Conservation (phyloP, 140 eudicot species). For the Senecio squalidus region DNA sequence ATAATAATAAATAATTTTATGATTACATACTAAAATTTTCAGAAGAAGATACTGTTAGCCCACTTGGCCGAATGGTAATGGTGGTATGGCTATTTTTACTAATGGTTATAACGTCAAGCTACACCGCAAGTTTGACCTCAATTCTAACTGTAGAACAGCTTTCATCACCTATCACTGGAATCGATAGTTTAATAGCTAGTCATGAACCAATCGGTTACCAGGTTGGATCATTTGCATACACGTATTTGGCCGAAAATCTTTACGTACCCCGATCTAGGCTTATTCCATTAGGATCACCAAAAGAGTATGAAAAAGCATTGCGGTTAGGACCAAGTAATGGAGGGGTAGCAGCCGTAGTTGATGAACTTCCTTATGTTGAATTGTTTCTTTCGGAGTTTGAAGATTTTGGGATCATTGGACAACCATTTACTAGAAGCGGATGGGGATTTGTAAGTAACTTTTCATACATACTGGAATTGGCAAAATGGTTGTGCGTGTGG, state of each 20-base stretch:
- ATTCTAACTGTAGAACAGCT: slow-evolving; percentile 72
- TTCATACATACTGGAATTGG: background rate
- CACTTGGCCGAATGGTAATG: slow-evolving; percentile 66
- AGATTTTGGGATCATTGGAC: slow-evolving; percentile 53
- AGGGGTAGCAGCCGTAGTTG: slow-evolving; percentile 69
- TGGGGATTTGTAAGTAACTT: slow-evolving; percentile 81
- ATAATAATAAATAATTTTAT: no score
- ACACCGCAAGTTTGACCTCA: slow-evolving; percentile 74
- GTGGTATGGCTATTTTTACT: slow-evolving; percentile 73
- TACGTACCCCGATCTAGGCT: slow-evolving; percentile 42
- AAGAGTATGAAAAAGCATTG: slow-evolving; percentile 53
- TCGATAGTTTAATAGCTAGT: slow-evolving; percentile 43
- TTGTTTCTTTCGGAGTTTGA: slow-evolving; percentile 36
- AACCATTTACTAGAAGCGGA: slow-evolving; percentile 57
- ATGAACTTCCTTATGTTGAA: slow-evolving; percentile 62
- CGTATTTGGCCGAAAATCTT: slow-evolving; percentile 49
- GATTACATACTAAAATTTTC: slow-evolving; percentile 18
- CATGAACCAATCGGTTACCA: slow-evolving; percentile 55
- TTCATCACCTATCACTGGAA: slow-evolving; percentile 59
- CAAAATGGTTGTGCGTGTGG: background rate
- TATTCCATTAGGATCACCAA: slow-evolving; percentile 35
- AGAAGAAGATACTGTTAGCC: slow-evolving; percentile 75
- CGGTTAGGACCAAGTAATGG: slow-evolving; percentile 46
- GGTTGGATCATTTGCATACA: slow-evolving; percentile 62
- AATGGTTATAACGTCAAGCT: slow-evolving; percentile 63